Conservation (phyloP, 2,329 filamentous ascomycete genomes). For the Tolypocladium tundrense region DNA sequence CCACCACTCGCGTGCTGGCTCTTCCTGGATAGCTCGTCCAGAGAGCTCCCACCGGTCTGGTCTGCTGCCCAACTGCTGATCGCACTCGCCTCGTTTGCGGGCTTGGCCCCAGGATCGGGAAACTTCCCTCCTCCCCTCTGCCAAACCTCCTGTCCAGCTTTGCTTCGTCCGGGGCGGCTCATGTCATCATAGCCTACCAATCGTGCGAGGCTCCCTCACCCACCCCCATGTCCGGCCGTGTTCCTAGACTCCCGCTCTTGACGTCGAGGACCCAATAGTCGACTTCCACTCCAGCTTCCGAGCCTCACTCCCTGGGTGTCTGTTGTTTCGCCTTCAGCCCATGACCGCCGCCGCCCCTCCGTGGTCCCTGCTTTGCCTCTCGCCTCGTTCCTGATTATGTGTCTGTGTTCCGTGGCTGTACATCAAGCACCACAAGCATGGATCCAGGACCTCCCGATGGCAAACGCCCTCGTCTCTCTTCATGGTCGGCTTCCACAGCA, state of each 20-base stretch:
- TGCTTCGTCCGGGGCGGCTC: slow-evolving; percentile 3
- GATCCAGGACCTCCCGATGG: slow-evolving; percentile 47
- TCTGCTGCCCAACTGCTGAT: slow-evolving; percentile 11
- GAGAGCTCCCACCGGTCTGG: neutral
- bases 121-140: neutral
- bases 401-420: slow-evolving; percentile 20
- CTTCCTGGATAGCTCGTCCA: slow-evolving; percentile 4
- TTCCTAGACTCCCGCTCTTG: slow-evolving; percentile 10
- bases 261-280: slow-evolving; percentile 20
- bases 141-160: slow-evolving; percentile 1
- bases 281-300: slow-evolving; percentile 16
- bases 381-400: slow-evolving; percentile 25
- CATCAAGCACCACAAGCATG: slow-evolving; percentile 40
- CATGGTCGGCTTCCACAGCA: slow-evolving; percentile 38
- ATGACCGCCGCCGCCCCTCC: slow-evolving; percentile 25
- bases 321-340: slow-evolving; percentile 12
- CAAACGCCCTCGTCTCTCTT: slow-evolving; percentile 47
- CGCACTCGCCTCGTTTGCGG: slow-evolving; percentile 3
- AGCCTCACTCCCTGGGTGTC: slow-evolving; percentile 16
- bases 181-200: slow-evolving; percentile 7
- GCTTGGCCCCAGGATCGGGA: slow-evolving; percentile 4
- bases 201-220: slow-evolving; percentile 16
- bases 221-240: slow-evolving; percentile 17
- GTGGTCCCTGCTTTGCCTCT: slow-evolving; percentile 26
- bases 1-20: slow-evolving; percentile 2